Evolutionary conservation across 768 basidiomycete species (phyloP).

Genomic region (Lentinus tigrinus): DNA sequence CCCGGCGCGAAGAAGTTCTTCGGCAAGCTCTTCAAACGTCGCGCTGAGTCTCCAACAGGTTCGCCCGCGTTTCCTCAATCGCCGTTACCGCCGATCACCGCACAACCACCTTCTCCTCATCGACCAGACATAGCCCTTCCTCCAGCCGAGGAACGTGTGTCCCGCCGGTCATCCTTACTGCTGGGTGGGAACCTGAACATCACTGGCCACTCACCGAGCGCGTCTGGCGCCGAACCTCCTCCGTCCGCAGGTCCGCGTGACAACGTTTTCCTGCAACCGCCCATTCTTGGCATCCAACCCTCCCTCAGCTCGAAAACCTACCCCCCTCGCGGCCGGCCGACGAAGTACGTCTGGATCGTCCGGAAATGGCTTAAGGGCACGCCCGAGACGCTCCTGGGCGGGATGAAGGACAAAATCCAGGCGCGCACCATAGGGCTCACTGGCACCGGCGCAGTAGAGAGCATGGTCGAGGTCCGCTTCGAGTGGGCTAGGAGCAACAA

Average conservation of each 20-base stretch:
- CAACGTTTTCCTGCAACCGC: constrained; percentile 34
- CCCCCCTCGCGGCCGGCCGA: constrained; percentile 39
- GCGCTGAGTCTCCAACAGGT: constrained; percentile 28
- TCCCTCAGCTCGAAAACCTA: constrained; percentile 50
- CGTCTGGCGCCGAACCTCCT: constrained; percentile 11
- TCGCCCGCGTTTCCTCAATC: constrained; percentile 31
- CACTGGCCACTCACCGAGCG: not conserved
- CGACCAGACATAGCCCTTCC: constrained; percentile 1
- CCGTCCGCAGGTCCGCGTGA: constrained; percentile 2
- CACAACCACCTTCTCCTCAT: constrained; percentile 7
- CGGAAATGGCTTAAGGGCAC: constrained; percentile 70
- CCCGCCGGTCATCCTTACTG: constrained; percentile 9
- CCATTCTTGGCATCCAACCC: constrained; percentile 70
- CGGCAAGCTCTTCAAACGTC: constrained; percentile 66
- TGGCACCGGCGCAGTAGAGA: constrained; percentile 17
- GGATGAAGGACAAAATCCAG: constrained; percentile 40
- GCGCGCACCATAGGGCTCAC: constrained; percentile 16
- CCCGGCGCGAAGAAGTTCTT: constrained; percentile 53
- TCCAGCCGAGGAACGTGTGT: constrained; percentile 3
- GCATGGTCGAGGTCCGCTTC: constrained; percentile 65
- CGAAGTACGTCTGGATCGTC: constrained; percentile 73
- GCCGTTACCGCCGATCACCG: constrained; percentile 7
- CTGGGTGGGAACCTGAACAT: constrained; percentile 5
- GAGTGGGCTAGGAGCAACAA: constrained; percentile 68
- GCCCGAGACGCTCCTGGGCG: constrained; percentile 44